Conservation (phyloP, 371 early-diverging fungal species). For the Mucor indicus region DNA sequence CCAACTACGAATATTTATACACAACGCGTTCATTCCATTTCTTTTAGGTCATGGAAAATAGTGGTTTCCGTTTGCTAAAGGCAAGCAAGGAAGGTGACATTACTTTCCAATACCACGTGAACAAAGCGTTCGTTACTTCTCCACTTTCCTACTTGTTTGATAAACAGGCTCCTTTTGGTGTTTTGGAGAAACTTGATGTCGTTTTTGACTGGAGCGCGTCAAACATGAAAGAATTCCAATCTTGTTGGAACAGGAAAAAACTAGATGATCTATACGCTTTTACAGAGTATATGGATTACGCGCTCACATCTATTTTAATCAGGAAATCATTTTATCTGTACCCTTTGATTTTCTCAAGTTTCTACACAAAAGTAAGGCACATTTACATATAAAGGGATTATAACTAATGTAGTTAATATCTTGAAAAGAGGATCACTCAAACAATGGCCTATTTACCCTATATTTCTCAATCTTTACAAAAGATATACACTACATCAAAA, state of each 20-base stretch:
- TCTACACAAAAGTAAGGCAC: slow-evolving; percentile 8
- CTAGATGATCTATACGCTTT: background rate
- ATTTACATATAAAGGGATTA: background rate
- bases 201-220: slow-evolving; percentile 8
- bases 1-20: background rate
- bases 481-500: slow-evolving; percentile 2
- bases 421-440: background rate
- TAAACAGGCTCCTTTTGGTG: slow-evolving; percentile 7
- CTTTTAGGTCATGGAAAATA: slow-evolving; percentile 3
- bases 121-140: slow-evolving; percentile 14
- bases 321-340: slow-evolving; percentile 4
- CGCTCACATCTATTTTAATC: background rate
- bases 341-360: slow-evolving; percentile 13
- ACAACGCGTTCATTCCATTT: background rate
- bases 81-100: background rate
- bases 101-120: background rate
- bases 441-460: slow-evolving; percentile 6
- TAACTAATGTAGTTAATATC: too few relatives aligned
- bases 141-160: slow-evolving; percentile 20
- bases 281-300: background rate
- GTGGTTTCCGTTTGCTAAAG: background rate
- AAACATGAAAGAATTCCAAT: slow-evolving; percentile 6
- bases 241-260: background rate
- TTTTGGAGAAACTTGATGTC: slow-evolving; percentile 7
- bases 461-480: slow-evolving; percentile 11